Evolutionary conservation across 208 protist genomes (phyloP).

Genomic region (Trypanosoma vivax): DNA sequence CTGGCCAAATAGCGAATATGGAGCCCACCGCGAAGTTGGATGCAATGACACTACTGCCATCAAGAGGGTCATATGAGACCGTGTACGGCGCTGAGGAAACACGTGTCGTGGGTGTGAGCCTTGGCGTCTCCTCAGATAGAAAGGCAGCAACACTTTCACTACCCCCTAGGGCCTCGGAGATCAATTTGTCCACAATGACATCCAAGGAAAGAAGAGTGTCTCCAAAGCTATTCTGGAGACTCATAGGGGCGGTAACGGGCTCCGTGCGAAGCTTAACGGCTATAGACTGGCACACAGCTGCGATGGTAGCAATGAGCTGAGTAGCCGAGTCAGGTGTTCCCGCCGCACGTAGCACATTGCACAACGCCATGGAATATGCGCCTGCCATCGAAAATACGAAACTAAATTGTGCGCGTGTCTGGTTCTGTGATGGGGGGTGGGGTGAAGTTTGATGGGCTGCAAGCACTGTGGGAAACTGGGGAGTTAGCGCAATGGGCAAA

Average conservation of each 20-base stretch:
- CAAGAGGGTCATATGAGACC: constrained; percentile 72
- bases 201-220: constrained; percentile 27
- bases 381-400: too few species aligned
- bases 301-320: constrained; percentile 11
- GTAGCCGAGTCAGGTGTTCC: background rate
- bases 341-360: too few species aligned
- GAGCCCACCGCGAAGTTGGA: constrained; percentile 82
- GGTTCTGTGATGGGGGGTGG: too few species aligned
- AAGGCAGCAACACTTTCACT: constrained; percentile 9
- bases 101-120: constrained; percentile 1
- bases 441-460: too few species aligned
- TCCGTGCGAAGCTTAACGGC: constrained; percentile 16
- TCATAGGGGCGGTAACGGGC: background rate
- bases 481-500: too few species aligned
- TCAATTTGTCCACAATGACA: constrained; percentile 17
- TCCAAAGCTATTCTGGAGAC: constrained; percentile 20
- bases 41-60: constrained; percentile 80
- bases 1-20: constrained; percentile 38
- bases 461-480: too few species aligned
- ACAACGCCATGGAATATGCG: too few species aligned
- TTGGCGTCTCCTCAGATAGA: constrained; percentile 22
- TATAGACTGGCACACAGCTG: constrained; percentile 11
- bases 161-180: constrained; percentile 2
- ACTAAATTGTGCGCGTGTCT: too few species aligned
- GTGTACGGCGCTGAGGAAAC: background rate